Conservation (phyloP, 2,329 filamentous ascomycete species). For the Talaromyces islandicus region DNA sequence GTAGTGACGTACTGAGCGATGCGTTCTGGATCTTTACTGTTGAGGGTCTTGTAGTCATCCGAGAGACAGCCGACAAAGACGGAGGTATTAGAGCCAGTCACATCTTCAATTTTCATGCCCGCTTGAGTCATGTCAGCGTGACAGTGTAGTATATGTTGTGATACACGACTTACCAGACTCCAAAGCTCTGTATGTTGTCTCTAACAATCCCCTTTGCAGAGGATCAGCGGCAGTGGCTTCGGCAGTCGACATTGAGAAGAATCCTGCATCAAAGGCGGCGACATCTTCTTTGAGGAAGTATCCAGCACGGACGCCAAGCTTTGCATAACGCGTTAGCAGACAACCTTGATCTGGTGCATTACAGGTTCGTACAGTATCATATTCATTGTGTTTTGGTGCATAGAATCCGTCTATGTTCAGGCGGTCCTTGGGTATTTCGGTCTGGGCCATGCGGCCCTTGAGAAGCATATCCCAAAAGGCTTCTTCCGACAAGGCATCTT, state of each 20-base stretch:
- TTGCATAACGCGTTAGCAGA: not conserved
- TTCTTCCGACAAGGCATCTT: not conserved
- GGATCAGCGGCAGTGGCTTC: conserved; percentile 5
- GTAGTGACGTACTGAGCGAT: conserved; percentile 7
- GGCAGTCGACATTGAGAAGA: not conserved
- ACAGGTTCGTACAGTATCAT: not conserved
- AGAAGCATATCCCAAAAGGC: conserved; percentile 12
- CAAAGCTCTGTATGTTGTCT: conserved; percentile 21
- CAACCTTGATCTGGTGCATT: not conserved
- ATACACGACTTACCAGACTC: conserved; percentile 6
- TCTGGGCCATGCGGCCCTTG: not conserved
- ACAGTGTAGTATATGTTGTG: not conserved
- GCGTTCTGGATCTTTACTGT: not conserved
- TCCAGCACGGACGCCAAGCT: not conserved
- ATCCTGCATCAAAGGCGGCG: not conserved
- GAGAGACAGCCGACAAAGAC: conserved; percentile 15
- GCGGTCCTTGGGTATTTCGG: not conserved
- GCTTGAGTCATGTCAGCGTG: not conserved
- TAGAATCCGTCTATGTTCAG: conserved; percentile 2
- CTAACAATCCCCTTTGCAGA: conserved; percentile 14
- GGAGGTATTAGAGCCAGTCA: conserved; percentile 14
- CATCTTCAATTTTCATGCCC: conserved; percentile 13
- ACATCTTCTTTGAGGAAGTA: not conserved
- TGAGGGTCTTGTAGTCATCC: not conserved
- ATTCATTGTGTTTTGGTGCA: not conserved